Evolutionary conservation across 352 stramenopile genomes (phyloP), one percentile per base, ranked within the genome.

Genomic region (Peronosclerospora sorghi): DNA sequence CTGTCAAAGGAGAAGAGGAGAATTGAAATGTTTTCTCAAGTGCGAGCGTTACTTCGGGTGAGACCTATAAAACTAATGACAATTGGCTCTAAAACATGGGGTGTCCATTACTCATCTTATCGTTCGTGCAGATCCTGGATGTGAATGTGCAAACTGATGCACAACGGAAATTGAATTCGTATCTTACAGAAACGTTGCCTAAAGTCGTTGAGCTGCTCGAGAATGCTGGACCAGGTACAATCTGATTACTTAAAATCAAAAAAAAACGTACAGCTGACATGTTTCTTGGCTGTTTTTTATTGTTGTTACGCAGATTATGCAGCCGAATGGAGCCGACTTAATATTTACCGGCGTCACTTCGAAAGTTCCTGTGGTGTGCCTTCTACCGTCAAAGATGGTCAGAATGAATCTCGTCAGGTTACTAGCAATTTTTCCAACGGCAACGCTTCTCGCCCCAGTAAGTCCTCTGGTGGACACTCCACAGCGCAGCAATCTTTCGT

Each of bases 281-380:
- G 6, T 26, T 26, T 18, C 4, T 32, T 51, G 1, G 17, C 38
- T 35, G 13, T 19, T 6, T 15, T 24, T 30, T 1, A 20, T 48
- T 30, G 26, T 14, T 41, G 39, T 26, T 21, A 23, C 9, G 23
- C 35, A 85, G 75, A 86, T 8, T 86, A 67, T 35, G 65, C 71
- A 10, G 67, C 69, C 8, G 77, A 86, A 45, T 82, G 69, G 68
- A 84, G 73, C 44, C 73, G 67, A 36, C 39, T 89, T 23, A 89
- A 89, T 42, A 72, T 86, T 48, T 82, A 82, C 18, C 67, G 74
- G 2, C 74, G 73, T 18, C 73, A 89, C 42, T 86, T 89, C 48
- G 77, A 89, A 59, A 82, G 68, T 53, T 64, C 73, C 36, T 86
- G 72, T 41, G 74, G 72, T n/a, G 43, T 81, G 14, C 39, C 65